Evolutionary conservation across 1,284 basidiomycete species (phyloP), one percentile per base, ranked within the genome.

Genomic region (Ustilago tritici): DNA sequence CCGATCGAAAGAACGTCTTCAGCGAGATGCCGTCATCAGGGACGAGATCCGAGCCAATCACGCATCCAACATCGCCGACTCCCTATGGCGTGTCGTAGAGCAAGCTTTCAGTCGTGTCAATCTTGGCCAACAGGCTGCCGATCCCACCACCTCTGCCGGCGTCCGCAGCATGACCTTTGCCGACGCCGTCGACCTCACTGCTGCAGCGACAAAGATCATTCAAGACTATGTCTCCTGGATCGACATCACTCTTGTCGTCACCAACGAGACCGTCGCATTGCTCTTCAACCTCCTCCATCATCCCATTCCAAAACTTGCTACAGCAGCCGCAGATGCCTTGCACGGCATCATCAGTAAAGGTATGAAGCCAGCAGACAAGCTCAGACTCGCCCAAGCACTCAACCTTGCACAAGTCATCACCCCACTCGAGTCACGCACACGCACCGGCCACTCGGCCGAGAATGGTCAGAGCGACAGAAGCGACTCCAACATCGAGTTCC

Each of bases 221-320:
- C 93, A 92, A 11, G 94, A 95, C 49, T 99, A 98, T 87, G 95
- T 94, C 76, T 94, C 95, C 10, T 99, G 97, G 97, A 93, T 99
- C 81, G 98, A 99, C 85, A 95, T 99, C 83, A 93, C 94, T 81
- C 89, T 99, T 66, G 94, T 97, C 35, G 92, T 99, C 71, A 98
- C 95, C 1, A 94, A 93, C 28, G 91, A 91, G 11, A 95, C 95
- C 0, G 91, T 99, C 34, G 91, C 92, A 7, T 88, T 99, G 55
- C 90, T 98, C 56, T 96, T 95, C 86, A 91, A 90, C 49, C 89
- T 97, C 34, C 90, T 99, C 50, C 92, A 92, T n/a, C 82, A 85
- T 40, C 62, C 79, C 49, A 67, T 93, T 23, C 89, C 92, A 1
- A 92, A 98, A 75, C 65, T 86, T 50, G 93, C 95, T 40, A 89